These are phyloP conservation scores for Termitomyces sp. DNA, from an alignment of 768 basidiomycete genomes.

Conservation along the genomic window DNA sequence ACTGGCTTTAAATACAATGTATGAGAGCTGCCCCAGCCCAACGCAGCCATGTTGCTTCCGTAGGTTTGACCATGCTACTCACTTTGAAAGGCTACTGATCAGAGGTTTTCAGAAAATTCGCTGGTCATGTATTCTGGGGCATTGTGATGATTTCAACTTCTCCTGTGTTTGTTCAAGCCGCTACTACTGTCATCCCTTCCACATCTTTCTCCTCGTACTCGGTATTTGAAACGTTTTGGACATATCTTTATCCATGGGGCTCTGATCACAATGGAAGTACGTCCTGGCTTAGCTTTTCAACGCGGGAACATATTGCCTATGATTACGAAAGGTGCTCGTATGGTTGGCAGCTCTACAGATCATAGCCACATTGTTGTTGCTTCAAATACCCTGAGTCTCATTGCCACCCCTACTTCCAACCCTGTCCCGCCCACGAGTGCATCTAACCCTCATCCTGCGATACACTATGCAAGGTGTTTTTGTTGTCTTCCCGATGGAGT, in stretches of 20 bases:
- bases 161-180: constrained; percentile 18
- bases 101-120: constrained; percentile 1
- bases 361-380: constrained; percentile 33
- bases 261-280: constrained; percentile 41
- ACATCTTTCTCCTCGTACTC: constrained; percentile 34
- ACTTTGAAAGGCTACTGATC: background rate
- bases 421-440: constrained; percentile 33
- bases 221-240: constrained; percentile 34
- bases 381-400: constrained; percentile 33
- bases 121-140: constrained; percentile 2
- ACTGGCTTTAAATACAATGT: constrained; percentile 4
- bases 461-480: constrained; percentile 34
- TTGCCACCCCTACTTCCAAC: constrained; percentile 36
- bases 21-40: background rate
- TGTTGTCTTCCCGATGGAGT: background rate
- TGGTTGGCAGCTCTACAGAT: constrained; percentile 35
- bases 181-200: constrained; percentile 34
- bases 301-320: background rate
- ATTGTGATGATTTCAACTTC: constrained; percentile 8
- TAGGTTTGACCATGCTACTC: background rate
- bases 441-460: constrained; percentile 35
- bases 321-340: constrained; percentile 30
- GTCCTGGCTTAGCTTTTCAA: background rate
- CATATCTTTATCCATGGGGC: constrained; percentile 42
- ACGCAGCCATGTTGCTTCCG: constrained; percentile 4